phyloP scores from a whole-genome alignment of 1,139 yeast species.

The Blastobotrys proliferans region DNA sequence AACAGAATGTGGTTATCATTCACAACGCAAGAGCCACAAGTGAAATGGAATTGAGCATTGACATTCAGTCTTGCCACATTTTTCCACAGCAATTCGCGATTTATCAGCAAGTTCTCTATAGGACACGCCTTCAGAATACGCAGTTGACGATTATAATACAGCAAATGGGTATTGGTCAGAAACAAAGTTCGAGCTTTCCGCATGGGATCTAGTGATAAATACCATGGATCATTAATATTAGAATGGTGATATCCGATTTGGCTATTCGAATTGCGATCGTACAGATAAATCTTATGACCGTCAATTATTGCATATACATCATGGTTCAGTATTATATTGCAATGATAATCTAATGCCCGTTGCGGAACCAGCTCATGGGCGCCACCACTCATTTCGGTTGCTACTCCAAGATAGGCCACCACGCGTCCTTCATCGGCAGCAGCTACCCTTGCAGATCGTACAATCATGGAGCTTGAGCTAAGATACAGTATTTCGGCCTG shows the following conservation, averaged over 20 bases:
- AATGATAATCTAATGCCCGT: background rate
- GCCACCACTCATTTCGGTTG: too few species aligned
- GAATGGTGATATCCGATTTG: background rate
- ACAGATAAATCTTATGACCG: background rate
- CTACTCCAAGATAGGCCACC: too few species aligned
- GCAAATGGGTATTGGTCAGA: conserved; percentile 1
- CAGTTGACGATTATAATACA: background rate
- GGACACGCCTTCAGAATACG: background rate
- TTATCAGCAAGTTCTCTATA: background rate
- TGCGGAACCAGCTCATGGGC: background rate
- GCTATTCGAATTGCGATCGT: background rate
- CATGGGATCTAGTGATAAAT: background rate
- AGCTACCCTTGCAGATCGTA: too few species aligned
- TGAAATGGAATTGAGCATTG: background rate
- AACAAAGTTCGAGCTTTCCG: background rate
- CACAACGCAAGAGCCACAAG: too few species aligned
- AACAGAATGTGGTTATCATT: too few species aligned
- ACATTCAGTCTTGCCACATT: background rate
- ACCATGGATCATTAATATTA: background rate
- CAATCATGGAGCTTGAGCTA: too few species aligned
- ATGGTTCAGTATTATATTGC: background rate
- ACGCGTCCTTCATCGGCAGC: too few species aligned
- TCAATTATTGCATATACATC: background rate
- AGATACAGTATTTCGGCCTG: too few species aligned
- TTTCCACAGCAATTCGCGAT: background rate